Percentiles rank a stretch among this genome's conserved stretches.
Conservation (phyloP, 306 rosid species). For the Lathyrus aphaca region DNA sequence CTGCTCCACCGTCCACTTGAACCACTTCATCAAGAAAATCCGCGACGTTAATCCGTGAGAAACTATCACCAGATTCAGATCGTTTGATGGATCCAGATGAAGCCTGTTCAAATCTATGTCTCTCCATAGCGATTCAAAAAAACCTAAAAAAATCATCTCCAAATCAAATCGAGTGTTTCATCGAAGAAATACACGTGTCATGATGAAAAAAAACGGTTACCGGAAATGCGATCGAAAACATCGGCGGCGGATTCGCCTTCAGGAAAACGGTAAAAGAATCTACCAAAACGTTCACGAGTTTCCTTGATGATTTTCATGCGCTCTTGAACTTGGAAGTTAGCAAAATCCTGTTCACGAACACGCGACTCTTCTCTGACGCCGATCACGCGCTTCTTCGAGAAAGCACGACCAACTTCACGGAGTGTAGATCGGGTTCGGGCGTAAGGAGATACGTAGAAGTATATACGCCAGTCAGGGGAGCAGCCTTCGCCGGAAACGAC, state of each 20-base stretch:
- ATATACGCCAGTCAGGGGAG: constrained; percentile 67
- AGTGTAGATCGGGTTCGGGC: constrained; percentile 82
- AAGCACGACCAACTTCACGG: constrained; percentile 65
- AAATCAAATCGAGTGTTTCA: neutral
- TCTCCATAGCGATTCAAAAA: constrained; percentile 92
- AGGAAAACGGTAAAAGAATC: constrained; percentile 89
- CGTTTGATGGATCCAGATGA: constrained; percentile 60
- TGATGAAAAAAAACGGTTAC: constrained; percentile 38
- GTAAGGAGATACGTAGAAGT: constrained; percentile 91
- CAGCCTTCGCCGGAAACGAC: constrained; percentile 41
- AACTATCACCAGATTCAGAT: constrained; percentile 80
- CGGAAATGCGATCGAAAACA: constrained; percentile 80
- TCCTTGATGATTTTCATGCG: constrained; percentile 66
- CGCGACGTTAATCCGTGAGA: constrained; percentile 85
- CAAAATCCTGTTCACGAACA: constrained; percentile 87
- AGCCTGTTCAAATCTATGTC: constrained; percentile 85
- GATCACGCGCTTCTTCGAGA: constrained; percentile 66
- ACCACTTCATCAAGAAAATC: constrained; percentile 94
- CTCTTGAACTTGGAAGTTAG: constrained; percentile 85
- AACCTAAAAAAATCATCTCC: constrained; percentile 54
- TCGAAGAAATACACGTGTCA: no score
- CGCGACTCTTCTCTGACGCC: constrained; percentile 93
- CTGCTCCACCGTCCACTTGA: constrained; percentile 95
- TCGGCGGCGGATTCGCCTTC: constrained; percentile 98
- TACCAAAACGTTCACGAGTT: constrained; percentile 64